Evolutionary conservation across 1,139 yeast genomes (phyloP), one percentile per base, ranked within the genome.

Genomic region (Hyphopichia wangnamkhiaoensis): DNA sequence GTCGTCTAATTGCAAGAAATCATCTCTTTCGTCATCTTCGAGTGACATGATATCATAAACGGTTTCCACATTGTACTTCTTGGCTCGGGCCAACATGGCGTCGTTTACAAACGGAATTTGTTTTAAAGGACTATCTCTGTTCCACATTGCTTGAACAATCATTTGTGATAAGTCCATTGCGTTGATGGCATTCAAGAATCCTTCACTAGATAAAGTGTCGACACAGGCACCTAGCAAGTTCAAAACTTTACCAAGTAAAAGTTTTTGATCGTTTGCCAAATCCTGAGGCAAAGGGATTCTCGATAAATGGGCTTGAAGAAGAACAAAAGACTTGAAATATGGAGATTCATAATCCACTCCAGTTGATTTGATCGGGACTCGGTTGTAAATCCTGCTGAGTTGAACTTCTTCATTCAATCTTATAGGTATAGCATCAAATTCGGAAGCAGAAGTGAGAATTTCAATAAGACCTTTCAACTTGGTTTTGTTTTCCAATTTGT

Each of bases 161-260:
- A 90, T 87, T 55, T 93, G 98, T 1, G 87, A 78, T 41, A 91
- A 58, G 56, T 93, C 98, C 86, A 93, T 88, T 0, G 90, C 94
- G 38, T 76, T 75, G 47, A 89, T 71, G 0, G 96, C 90, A 57
- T 82, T 86, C 53, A 91, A 63, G 47, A 74, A 71, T 0, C 98
- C 97, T 43, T 88, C 91, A 47, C 91, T 80, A 0, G 96, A 81
- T 33, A 90, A 64, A 1, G 84, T 67, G 58, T 93, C 97, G 21
- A 88, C 82, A 41, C 82, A 68, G 0, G 93, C 89, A 48, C 80
- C 73, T 8, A 88, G 62, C 24, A 90, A 56, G 3, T 68, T 69
- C 34, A 84, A 47, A 0, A 79, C 61, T 35, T 63, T 74, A 21
- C 66, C 63, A 14, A 90, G 56, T 2, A 90, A 73, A 2, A 56